Evolutionary conservation across 768 basidiomycete genomes (phyloP), one percentile per base, ranked within the genome.

Genomic region (Pholiota molesta): DNA sequence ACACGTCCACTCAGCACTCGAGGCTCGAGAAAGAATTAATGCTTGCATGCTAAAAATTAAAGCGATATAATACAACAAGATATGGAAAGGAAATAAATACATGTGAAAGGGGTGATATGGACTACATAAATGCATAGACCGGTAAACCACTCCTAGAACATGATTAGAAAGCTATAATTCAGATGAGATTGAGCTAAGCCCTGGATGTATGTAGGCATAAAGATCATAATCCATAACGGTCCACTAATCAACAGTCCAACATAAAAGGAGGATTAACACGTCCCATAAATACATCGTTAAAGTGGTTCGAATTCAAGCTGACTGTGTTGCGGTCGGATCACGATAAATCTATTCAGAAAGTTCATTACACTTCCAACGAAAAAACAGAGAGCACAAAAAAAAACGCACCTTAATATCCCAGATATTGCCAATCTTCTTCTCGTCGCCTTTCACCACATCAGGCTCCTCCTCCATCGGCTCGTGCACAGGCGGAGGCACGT

Each of bases 341-440:
- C 80, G 79, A 66, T 79, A 82, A 66, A 81, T 79, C 82, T 83
- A 57, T n/a, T 26, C 51, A 65, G n/a, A 21, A 26, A 17, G 68
- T 58, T 51, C 31, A 52, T 35, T 47, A n/a, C 39, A 13, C 19
- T 31, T 9, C 31, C 14, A 57, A 47, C 8, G 16, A 28, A 3
- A 37, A 21, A 42, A 37, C 23, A 40, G 29, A 40, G n/a, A n/a
- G n/a, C n/a, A n/a, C n/a, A n/a, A n/a, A n/a, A n/a, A 17, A 47
- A 57, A 21, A 71, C 79, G 39, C n/a, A 90, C 89, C 82, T 90
- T 90, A 59, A 88, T 77, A 73, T 79, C 80, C 92, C 88, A 94
- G 61, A 94, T 85, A 71, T 90, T 83, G 21, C 90, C 90, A 55
- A 91, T 82, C 57, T 74, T 81, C 69, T 78, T 79, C 10, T 75